Base-by-base conservation (phyloP, 495 filamentous ascomycete species). In the Xylaria acuta region DNA sequence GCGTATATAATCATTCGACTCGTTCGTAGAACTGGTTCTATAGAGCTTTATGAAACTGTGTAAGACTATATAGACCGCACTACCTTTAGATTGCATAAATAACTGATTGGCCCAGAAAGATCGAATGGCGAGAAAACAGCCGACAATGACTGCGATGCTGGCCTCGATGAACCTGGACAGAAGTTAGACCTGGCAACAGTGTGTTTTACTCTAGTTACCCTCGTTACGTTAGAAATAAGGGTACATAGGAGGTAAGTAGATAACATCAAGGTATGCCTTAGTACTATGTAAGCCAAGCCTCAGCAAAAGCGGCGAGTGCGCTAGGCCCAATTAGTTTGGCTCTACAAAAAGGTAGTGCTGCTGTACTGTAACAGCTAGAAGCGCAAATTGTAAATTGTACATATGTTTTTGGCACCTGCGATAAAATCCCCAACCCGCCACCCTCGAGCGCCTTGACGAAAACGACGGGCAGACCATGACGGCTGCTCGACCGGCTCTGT, bases 401-500 rank as follows among this genome's bases (percentile, higher is more conserved):
- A 47, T 9, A 25, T 51, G 47, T 12, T 25, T n/a, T 54, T 12
- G 22, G 51, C 51, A 7, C 25, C 51, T n/a, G 51, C 22, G 22
- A 54, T 30, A 34, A 3, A 5, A 16, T 16, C 54, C 16, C 30
- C 32, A 22, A 18, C 36, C 30, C 25, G 16, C 22, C 1, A 22
- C 32, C 59, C n/a, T 63, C 36, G 32, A 66, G 27, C 27, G 8
- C 5, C 16, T 53, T 6, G 12, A 43, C 14, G 36, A 25, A 22
- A 66, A 20, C 32, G 58, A 40, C 58, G 18, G 38, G 49, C 65
- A 54, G 45, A 30, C 38, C 18, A 72, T 72, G 70, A 34, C 70
- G 18, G 51, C 6, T n/a, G 11, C 53, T 40, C 63, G 62, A 20
- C 53, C 70, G 27, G 70, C 72, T 40, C 60, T 77, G 38, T 71